phyloP scores from a whole-genome alignment of 2,329 filamentous ascomycete genomes.

The Septoria petroselini region DNA sequence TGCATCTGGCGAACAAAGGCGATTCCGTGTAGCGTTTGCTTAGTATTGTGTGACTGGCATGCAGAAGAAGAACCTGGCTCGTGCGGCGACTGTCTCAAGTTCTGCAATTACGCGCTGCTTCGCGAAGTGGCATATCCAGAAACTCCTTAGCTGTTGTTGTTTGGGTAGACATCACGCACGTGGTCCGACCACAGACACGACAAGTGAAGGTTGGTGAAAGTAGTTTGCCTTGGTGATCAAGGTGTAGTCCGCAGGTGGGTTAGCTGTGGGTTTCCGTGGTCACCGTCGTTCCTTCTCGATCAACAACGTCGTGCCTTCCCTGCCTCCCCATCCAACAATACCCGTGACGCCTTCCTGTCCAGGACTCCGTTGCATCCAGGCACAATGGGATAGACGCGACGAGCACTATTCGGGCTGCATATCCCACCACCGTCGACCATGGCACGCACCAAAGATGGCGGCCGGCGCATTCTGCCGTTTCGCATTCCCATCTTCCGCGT shows the following conservation, averaged over 20 bases:
- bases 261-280: too few relatives aligned
- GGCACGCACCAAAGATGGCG: constrained; percentile 17
- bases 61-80: constrained; percentile 6
- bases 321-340: neutral
- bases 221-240: too few relatives aligned
- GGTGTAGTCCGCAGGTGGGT: too few relatives aligned
- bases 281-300: too few relatives aligned
- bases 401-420: constrained; percentile 19
- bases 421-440: constrained; percentile 15
- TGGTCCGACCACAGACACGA: too few relatives aligned
- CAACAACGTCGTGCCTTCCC: neutral
- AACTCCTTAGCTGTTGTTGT: too few relatives aligned
- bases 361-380: neutral
- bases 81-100: neutral
- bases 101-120: too few relatives aligned
- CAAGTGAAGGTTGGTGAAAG: too few relatives aligned
- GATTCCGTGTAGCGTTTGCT: constrained; percentile 23
- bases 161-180: too few relatives aligned
- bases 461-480: constrained; percentile 36
- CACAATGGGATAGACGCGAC: constrained; percentile 16
- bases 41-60: constrained; percentile 31
- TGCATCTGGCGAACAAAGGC: constrained; percentile 15
- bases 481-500: constrained; percentile 67
- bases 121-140: too few relatives aligned
- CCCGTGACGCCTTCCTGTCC: neutral